Conservation (phyloP, 495 filamentous ascomycete species). For the Talaromyces liani region DNA sequence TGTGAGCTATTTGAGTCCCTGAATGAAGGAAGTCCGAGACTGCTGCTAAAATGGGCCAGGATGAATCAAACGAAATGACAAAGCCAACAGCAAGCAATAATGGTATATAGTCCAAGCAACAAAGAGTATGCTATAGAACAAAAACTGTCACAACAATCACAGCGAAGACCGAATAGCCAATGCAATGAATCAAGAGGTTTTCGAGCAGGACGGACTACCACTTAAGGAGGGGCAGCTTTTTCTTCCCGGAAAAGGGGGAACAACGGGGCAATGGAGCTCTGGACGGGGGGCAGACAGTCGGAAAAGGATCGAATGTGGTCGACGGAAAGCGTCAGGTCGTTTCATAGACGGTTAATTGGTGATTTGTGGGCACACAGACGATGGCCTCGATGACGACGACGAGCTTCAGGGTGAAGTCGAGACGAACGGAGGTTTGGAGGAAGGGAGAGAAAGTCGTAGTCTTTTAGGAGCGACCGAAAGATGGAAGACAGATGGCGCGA, state of each 20-base stretch:
- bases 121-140: not conserved
- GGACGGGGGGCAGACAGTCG: conserved; percentile 11
- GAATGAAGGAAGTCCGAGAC: conserved; percentile 2
- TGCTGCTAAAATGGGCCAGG: not conserved
- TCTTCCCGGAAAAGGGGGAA: conserved; percentile 10
- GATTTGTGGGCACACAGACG: not conserved
- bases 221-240: not conserved
- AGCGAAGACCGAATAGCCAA: conserved; percentile 11
- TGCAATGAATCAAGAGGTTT: not conserved
- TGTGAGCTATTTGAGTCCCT: not conserved
- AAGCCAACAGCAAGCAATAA: conserved; percentile 7
- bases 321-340: conserved; percentile 3
- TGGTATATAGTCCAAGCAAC: not conserved
- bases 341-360: not conserved
- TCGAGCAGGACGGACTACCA: conserved; percentile 7
- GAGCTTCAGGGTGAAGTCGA: conserved; percentile 5
- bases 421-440: not conserved
- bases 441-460: not conserved
- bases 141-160: conserved; percentile 24
- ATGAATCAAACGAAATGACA: conserved; percentile 6
- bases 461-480: not conserved
- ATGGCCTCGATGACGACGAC: conserved; percentile 6
- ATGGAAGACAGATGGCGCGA: conserved; percentile 8
- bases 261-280: conserved; percentile 20
- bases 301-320: conserved; percentile 33